Evolutionary conservation across 2,329 filamentous ascomycete genomes (phyloP).

Genomic region (Geoglossum cookeanum): DNA sequence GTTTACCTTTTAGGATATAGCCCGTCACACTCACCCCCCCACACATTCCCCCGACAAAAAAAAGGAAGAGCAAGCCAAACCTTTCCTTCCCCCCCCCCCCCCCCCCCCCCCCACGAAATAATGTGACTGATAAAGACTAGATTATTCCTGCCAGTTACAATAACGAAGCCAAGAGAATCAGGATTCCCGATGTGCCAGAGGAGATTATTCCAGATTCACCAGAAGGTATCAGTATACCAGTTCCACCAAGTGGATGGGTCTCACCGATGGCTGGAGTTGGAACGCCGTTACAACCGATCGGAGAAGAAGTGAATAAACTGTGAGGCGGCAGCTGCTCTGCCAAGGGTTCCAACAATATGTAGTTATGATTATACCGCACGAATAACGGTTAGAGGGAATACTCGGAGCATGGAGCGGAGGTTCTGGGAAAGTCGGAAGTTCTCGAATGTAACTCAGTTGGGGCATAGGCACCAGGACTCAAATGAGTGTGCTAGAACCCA

Average conservation of each 20-base stretch:
- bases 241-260: slow-evolving; percentile 36
- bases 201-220: slow-evolving; percentile 56
- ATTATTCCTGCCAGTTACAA: slow-evolving; percentile 96
- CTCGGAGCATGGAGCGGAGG: background rate
- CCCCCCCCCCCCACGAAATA: background rate
- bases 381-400: background rate
- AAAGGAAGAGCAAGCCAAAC: no score
- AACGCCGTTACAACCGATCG: slow-evolving; percentile 8
- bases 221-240: slow-evolving; percentile 62
- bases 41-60: no score
- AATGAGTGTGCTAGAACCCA: no score
- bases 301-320: background rate
- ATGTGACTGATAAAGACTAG: slow-evolving; percentile 14
- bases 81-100: background rate
- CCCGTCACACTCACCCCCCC: no score
- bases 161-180: slow-evolving; percentile 81
- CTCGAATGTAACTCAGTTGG: no score
- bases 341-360: background rate
- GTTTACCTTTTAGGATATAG: no score
- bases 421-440: background rate
- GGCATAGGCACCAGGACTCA: background rate
- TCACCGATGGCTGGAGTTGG: slow-evolving; percentile 24
- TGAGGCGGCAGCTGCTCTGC: background rate
- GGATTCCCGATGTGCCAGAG: slow-evolving; percentile 50
- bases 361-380: background rate